Evolutionary conservation across 352 stramenopile species (phyloP).

Genomic region (Phytopythium chamaehyphon): DNA sequence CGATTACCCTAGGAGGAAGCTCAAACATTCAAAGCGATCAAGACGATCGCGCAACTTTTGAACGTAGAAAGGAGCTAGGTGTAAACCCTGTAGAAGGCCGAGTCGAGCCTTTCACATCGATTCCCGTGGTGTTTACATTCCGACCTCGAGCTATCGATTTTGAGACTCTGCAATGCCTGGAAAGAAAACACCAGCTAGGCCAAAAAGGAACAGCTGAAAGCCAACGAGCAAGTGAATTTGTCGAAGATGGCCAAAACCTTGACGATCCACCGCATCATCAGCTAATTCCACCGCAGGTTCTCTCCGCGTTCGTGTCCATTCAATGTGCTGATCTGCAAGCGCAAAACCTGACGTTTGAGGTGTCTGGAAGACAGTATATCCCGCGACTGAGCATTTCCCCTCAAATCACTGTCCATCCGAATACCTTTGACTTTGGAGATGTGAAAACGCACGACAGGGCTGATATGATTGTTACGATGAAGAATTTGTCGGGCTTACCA

Average conservation of each 20-base stretch:
- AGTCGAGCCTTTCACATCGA: slow-evolving; percentile 57
- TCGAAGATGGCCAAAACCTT: neutral
- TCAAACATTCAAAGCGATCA: slow-evolving; percentile 11
- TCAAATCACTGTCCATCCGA: neutral
- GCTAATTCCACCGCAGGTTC: slow-evolving; percentile 6
- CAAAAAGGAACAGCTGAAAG: neutral
- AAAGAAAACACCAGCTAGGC: slow-evolving; percentile 10
- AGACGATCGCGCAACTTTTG: slow-evolving; percentile 63
- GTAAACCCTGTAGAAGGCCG: slow-evolving; percentile 49
- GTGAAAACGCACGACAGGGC: slow-evolving; percentile 68
- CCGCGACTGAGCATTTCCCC: slow-evolving; percentile 42
- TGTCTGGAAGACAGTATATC: slow-evolving; percentile 53
- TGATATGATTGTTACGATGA: slow-evolving; percentile 84
- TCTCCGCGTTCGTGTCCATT: slow-evolving; percentile 74
- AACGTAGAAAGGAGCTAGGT: slow-evolving; percentile 63
- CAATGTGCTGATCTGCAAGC: slow-evolving; percentile 56
- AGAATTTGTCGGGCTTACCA: slow-evolving; percentile 70
- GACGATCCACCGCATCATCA: neutral
- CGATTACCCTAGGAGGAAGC: slow-evolving; percentile 36
- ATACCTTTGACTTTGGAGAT: slow-evolving; percentile 78
- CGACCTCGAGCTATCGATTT: slow-evolving; percentile 34
- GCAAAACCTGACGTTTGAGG: slow-evolving; percentile 76
- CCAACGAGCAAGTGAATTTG: neutral
- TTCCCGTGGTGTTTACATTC: slow-evolving; percentile 44
- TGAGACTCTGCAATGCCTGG: slow-evolving; percentile 19